A percentile compares a stretch with the other conserved stretches of the same genome.
Evolutionary conservation across 108 stramenopile species (phyloP).

Genomic region (Skeletonema potamos): DNA sequence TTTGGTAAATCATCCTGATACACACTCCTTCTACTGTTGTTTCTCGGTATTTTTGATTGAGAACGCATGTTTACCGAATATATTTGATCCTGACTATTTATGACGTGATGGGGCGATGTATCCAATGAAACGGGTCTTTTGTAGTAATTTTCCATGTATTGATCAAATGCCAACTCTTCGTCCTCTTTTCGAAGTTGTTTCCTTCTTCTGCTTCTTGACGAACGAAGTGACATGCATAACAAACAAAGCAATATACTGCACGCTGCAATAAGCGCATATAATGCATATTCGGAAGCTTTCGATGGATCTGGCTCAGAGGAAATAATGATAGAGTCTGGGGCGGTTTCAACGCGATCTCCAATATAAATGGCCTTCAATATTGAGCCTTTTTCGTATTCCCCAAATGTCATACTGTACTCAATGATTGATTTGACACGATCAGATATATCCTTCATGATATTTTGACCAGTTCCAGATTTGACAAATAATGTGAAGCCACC

Average conservation of each 20-base stretch:
- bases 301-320: neutral
- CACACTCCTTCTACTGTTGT: neutral
- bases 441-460: neutral
- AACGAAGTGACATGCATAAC: neutral
- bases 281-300: neutral
- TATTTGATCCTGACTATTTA: neutral
- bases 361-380: conserved; percentile 29
- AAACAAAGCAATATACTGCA: neutral
- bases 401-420: conserved; percentile 25
- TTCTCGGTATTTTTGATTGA: neutral
- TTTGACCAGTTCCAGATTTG: conserved; percentile 17
- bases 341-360: conserved; percentile 23
- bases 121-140: neutral
- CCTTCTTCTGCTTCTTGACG: neutral
- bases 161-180: neutral
- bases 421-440: conserved; percentile 13
- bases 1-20: neutral
- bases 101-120: neutral
- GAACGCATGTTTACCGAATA: neutral
- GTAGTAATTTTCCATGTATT: neutral
- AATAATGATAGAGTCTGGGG: neutral
- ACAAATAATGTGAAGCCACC: conserved; percentile 31
- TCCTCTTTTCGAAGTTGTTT: neutral
- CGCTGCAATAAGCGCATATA: neutral
- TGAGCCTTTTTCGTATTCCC: conserved; percentile 12